phyloP scores from a whole-genome alignment of 192 early-diverging fungal species.

The Backusella luteola region DNA sequence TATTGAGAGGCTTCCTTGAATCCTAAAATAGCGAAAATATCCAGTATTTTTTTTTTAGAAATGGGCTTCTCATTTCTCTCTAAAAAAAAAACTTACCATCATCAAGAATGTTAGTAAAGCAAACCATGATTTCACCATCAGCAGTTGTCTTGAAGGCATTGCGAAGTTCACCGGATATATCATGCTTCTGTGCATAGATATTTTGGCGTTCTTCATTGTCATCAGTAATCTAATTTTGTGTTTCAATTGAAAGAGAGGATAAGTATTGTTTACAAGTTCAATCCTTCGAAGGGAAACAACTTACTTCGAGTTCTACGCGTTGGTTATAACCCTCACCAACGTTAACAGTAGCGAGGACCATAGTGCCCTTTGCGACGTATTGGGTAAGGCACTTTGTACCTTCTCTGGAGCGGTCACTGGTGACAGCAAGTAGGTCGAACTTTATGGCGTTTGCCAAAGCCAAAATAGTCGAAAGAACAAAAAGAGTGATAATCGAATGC shows the following conservation, averaged over 20 bases:
- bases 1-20: conserved; percentile 51
- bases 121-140: conserved; percentile 82
- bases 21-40: conserved; percentile 28
- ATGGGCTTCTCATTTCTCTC: not conserved
- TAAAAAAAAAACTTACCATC: conserved; percentile 41
- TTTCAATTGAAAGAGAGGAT: not conserved
- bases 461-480: conserved; percentile 10
- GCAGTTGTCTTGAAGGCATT: conserved; percentile 80
- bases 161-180: conserved; percentile 55
- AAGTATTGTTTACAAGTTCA: not conserved
- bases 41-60: not conserved
- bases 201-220: conserved; percentile 60
- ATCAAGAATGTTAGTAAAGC: conserved; percentile 76
- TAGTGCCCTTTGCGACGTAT: conserved; percentile 65
- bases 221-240: conserved; percentile 61
- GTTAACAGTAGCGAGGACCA: conserved; percentile 69
- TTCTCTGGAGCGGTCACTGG: conserved; percentile 37
- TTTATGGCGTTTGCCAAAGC: conserved; percentile 56
- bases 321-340: conserved; percentile 73
- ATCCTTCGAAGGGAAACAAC: not conserved
- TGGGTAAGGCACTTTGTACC: conserved; percentile 70
- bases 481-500: not conserved
- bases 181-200: conserved; percentile 67
- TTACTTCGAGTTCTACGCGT: conserved; percentile 66
- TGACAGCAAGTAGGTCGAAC: conserved; percentile 71